phyloP scores from a whole-genome alignment of 495 filamentous ascomycete genomes.

The Penicillium cosmopolitanum region DNA sequence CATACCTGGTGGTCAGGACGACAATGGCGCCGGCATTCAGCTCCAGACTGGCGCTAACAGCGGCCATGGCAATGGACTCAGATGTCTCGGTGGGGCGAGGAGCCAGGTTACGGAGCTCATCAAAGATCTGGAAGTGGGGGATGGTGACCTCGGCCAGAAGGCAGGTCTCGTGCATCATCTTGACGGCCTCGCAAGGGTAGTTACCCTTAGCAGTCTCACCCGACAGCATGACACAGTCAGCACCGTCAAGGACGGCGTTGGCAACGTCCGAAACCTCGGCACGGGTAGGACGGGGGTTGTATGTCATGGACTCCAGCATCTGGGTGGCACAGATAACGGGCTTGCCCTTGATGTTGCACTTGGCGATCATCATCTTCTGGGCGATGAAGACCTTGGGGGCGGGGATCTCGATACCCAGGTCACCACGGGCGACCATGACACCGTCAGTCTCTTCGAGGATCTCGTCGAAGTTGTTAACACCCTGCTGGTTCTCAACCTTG shows the following conservation, averaged over 20 bases:
- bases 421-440: conserved; percentile 99
- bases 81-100: conserved; percentile 80
- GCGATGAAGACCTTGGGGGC: conserved; percentile 98
- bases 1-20: conserved; percentile 85
- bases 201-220: conserved; percentile 98
- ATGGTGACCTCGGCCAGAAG: conserved; percentile 94
- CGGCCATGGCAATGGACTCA: conserved; percentile 94
- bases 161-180: conserved; percentile 97
- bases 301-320: conserved; percentile 99
- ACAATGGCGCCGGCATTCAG: conserved; percentile 95
- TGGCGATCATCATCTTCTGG: conserved; percentile 99
- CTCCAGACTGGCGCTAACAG: conserved; percentile 90
- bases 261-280: conserved; percentile 98
- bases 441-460: conserved; percentile 96
- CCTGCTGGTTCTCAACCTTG: conserved; percentile 99
- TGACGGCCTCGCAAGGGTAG: conserved; percentile 90
- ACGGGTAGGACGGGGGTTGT: conserved; percentile 96
- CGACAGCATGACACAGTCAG: conserved; percentile 99
- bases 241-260: conserved; percentile 95
- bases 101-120: conserved; percentile 85
- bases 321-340: conserved; percentile 93
- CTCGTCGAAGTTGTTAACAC: conserved; percentile 98
- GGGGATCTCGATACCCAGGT: conserved; percentile 97
- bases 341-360: conserved; percentile 99
- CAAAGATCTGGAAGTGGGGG: conserved; percentile 93